These are phyloP conservation scores for Mycena chlorophos DNA, from an alignment of 768 basidiomycete genomes.

Conservation along the genomic window DNA sequence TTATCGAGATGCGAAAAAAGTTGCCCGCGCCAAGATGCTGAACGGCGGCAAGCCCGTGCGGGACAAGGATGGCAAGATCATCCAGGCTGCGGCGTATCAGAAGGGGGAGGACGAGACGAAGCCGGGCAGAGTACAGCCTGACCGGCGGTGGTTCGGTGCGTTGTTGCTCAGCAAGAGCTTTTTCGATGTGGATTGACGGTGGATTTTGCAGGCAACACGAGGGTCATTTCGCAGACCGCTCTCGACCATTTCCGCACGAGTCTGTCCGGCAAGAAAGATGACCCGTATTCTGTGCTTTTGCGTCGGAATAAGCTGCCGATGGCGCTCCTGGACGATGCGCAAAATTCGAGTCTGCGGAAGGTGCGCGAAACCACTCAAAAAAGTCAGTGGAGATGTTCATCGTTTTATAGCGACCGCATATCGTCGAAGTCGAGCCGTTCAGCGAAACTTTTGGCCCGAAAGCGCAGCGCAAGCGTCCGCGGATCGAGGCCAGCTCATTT, in stretches of 20 bases:
- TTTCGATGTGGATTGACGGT: constrained; percentile 4
- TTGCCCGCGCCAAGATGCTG: constrained; percentile 84
- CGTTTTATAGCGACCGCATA: constrained; percentile 71
- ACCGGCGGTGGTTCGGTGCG: constrained; percentile 96
- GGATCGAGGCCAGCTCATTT: constrained; percentile 85
- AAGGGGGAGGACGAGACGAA: constrained; percentile 90
- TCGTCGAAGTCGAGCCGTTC: constrained; percentile 96
- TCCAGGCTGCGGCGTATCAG: constrained; percentile 93
- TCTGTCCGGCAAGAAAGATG: constrained; percentile 78
- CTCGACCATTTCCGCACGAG: constrained; percentile 95
- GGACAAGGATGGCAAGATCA: constrained; percentile 89
- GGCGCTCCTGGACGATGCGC: constrained; percentile 89
- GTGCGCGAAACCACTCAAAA: constrained; percentile 33
- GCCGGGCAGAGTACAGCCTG: constrained; percentile 90
- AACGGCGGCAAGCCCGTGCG: constrained; percentile 88
- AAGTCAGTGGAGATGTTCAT: neutral
- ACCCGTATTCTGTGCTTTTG: constrained; percentile 94
- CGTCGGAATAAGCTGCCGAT: constrained; percentile 96
- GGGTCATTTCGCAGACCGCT: constrained; percentile 95
- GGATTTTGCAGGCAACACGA: constrained; percentile 76
- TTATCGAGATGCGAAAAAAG: constrained; percentile 94
- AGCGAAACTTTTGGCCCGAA: constrained; percentile 93
- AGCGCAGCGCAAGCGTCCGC: constrained; percentile 88
- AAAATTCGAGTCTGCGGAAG: constrained; percentile 78
- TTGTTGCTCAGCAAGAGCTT: constrained; percentile 19